These are phyloP conservation scores for Lasiosphaeria miniovina DNA, from an alignment of 495 filamentous ascomycete species.

Conservation along the genomic window DNA sequence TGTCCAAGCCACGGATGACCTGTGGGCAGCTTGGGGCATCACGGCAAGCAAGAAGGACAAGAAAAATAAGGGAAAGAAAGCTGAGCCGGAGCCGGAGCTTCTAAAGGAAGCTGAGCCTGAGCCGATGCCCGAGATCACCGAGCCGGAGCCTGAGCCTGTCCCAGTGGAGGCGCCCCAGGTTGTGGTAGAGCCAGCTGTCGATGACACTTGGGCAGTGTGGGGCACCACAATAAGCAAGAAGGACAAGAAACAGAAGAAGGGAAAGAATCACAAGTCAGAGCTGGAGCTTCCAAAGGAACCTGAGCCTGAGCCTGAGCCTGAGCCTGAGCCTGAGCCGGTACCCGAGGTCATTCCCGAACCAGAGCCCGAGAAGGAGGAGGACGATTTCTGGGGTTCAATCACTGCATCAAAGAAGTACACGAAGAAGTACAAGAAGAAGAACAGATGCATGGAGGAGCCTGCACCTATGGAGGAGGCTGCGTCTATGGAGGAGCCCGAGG, in stretches of 20 bases:
- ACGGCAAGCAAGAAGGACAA: no score
- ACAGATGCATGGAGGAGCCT: neutral
- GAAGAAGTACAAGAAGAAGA: neutral
- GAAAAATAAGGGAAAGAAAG: slow-evolving; percentile 1
- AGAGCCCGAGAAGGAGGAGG: slow-evolving; percentile 4
- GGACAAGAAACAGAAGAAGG: neutral
- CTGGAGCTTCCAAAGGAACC: neutral
- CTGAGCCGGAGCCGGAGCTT: neutral
- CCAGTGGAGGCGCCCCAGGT: neutral
- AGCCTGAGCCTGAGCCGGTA: neutral
- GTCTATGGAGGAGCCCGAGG: no score
- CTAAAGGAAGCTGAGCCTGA: no score
- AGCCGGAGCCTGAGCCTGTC: neutral
- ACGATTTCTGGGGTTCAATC: neutral
- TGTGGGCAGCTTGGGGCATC: no score
- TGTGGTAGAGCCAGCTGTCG: neutral
- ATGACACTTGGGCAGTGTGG: neutral
- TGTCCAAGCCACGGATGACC: neutral
- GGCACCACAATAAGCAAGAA: neutral
- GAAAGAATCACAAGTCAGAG: neutral
- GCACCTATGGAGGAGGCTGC: neutral
- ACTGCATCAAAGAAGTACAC: neutral
- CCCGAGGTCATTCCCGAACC: slow-evolving; percentile 4
- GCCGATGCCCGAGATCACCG: neutral
- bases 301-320: no score